These are phyloP conservation scores for Nephelium lappaceum DNA, from an alignment of 345 rosid genomes.

Conservation along the genomic window DNA sequence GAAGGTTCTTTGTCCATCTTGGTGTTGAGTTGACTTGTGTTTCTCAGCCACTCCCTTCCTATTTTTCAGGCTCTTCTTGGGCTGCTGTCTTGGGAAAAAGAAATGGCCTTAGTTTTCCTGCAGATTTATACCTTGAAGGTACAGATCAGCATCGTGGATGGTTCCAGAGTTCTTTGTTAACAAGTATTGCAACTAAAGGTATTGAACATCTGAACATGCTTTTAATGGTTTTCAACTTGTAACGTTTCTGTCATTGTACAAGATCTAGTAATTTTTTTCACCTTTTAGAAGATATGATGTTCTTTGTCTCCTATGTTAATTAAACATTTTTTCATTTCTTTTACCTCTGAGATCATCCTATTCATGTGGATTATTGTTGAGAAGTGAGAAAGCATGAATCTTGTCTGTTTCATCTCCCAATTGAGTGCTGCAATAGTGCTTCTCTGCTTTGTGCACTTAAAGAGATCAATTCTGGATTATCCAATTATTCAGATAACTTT, in stretches of 20 bases:
- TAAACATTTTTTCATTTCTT: not conserved
- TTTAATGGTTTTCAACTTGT: constrained; percentile 6
- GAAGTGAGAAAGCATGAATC: not conserved
- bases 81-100: constrained; percentile 85
- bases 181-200: constrained; percentile 92
- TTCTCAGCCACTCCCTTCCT: constrained; percentile 21
- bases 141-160: constrained; percentile 99
- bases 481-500: not conserved
- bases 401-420: not conserved
- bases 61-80: constrained; percentile 84
- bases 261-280: not conserved
- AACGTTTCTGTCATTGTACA: not conserved
- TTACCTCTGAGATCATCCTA: not conserved
- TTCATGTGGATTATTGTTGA: constrained; percentile 2
- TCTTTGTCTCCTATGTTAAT: constrained; percentile 1
- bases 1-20: constrained; percentile 2
- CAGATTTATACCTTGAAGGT: constrained; percentile 93
- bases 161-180: constrained; percentile 95
- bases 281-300: not conserved
- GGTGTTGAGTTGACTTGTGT: constrained; percentile 5
- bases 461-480: not conserved
- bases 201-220: constrained; percentile 18
- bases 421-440: not conserved
- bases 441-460: not conserved
- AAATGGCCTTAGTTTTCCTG: constrained; percentile 67